A percentile compares a stretch with the other conserved stretches of the same genome.
Conservation (phyloP, 352 stramenopile species). For the Globisporangium acanthophoron region DNA sequence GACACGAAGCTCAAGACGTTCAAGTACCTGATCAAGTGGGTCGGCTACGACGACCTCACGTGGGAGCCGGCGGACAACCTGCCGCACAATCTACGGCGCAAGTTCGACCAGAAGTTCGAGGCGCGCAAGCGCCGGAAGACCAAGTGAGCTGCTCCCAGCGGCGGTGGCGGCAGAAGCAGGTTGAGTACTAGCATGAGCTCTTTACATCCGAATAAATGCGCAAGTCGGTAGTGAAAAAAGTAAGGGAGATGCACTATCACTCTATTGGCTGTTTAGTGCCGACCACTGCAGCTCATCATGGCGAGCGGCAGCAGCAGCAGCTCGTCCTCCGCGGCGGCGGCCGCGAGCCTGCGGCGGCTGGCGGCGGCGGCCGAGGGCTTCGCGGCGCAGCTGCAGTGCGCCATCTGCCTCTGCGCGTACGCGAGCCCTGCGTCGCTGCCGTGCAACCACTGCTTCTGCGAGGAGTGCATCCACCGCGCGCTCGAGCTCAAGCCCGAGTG, state of each 20-base stretch:
- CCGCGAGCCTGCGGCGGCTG: slow-evolving; percentile 38
- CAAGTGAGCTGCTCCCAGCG: neutral
- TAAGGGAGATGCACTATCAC: neutral
- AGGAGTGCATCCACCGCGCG: slow-evolving; percentile 82
- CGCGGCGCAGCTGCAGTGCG: slow-evolving; percentile 68
- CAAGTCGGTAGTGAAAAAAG: neutral
- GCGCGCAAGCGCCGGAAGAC: slow-evolving; percentile 15
- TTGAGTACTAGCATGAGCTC: neutral
- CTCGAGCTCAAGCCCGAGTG: slow-evolving; percentile 74
- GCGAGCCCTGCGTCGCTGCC: slow-evolving; percentile 62
- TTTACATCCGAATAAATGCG: neutral
- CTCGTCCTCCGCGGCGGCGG: slow-evolving; percentile 6
- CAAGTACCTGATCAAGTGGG: slow-evolving; percentile 84
- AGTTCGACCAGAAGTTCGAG: slow-evolving; percentile 76
- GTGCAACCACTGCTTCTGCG: slow-evolving; percentile 86
- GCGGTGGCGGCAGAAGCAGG: neutral
- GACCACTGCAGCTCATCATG: neutral
- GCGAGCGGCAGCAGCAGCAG: neutral
- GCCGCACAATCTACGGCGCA: slow-evolving; percentile 69
- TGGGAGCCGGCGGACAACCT: slow-evolving; percentile 77
- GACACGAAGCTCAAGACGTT: slow-evolving; percentile 63
- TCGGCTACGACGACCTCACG: slow-evolving; percentile 75
- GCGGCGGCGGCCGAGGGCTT: slow-evolving; percentile 59
- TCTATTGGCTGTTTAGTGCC: neutral
- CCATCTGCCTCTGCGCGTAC: slow-evolving; percentile 81